A percentile compares a stretch with the other conserved stretches of the same genome.
Evolutionary conservation across 768 basidiomycete genomes (phyloP).

Genomic region (Tylopilus vinaceipallidus): DNA sequence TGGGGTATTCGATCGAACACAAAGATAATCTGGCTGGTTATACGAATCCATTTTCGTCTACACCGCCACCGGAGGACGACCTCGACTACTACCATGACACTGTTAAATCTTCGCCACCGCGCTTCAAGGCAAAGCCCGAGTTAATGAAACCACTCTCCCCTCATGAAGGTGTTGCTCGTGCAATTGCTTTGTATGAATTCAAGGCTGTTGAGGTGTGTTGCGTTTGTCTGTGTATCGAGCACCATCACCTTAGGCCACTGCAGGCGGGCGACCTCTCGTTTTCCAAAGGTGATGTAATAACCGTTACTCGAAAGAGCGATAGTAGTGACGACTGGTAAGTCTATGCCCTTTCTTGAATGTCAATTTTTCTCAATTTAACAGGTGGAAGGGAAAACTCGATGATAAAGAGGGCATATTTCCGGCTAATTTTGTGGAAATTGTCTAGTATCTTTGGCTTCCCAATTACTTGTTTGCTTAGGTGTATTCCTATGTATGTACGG

Average conservation of each 20-base stretch:
- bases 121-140: constrained; percentile 49
- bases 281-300: constrained; percentile 71
- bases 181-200: constrained; percentile 74
- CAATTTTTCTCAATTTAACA: constrained; percentile 24
- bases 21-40: constrained; percentile 7
- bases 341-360: not conserved
- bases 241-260: constrained; percentile 5
- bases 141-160: constrained; percentile 46
- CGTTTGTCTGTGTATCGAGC: not conserved
- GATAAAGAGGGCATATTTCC: constrained; percentile 70
- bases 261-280: constrained; percentile 79
- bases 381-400: constrained; percentile 76
- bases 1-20: constrained; percentile 13
- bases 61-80: constrained; percentile 23
- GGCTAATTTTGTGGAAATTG: constrained; percentile 79
- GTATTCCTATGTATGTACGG: constrained; percentile 4
- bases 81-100: constrained; percentile 8
- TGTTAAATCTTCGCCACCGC: constrained; percentile 24
- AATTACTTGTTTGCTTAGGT: not conserved
- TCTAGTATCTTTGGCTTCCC: too few relatives aligned
- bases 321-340: constrained; percentile 73
- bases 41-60: constrained; percentile 29
- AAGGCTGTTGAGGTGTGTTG: constrained; percentile 62
- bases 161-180: constrained; percentile 64
- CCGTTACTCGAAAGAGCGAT: constrained; percentile 63